Conservation (phyloP, 345 rosid species). For the Eucalyptus urophylla region DNA sequence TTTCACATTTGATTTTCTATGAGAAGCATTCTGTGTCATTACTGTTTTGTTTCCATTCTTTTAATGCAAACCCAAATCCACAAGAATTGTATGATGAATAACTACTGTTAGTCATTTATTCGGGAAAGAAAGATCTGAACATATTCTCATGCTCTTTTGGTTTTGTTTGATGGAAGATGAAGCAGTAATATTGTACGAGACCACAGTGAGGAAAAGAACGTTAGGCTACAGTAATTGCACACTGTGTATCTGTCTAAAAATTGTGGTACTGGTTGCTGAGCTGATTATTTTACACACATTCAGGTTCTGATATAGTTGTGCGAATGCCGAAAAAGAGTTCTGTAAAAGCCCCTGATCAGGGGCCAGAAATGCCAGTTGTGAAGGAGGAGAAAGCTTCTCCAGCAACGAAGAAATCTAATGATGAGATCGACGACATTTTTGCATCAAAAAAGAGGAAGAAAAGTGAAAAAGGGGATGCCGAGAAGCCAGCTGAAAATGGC, state of each 20-base stretch:
- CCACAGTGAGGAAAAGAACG: not conserved
- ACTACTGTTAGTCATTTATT: not conserved
- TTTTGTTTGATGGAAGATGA: not conserved
- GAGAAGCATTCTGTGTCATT: not conserved
- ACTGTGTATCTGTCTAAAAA: not conserved
- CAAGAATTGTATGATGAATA: not conserved
- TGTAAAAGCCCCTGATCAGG: not conserved
- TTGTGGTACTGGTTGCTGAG: not conserved
- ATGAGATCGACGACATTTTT: conserved; percentile 2
- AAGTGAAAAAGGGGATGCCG: not conserved
- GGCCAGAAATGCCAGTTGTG: not conserved
- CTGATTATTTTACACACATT: not conserved
- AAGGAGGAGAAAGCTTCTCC: not conserved
- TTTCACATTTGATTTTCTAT: not conserved
- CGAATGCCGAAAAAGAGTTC: not conserved
- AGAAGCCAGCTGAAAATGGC: not conserved
- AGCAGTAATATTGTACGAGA: not conserved
- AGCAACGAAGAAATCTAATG: not conserved
- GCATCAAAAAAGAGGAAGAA: conserved; percentile 2
- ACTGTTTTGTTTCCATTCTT: not conserved
- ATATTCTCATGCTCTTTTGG: not conserved
- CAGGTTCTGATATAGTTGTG: not conserved
- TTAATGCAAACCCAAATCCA: not conserved
- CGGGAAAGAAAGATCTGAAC: not conserved
- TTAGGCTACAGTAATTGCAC: not conserved